Conservation (phyloP, 106 monocot genomes). For the Allium cepa region DNA sequence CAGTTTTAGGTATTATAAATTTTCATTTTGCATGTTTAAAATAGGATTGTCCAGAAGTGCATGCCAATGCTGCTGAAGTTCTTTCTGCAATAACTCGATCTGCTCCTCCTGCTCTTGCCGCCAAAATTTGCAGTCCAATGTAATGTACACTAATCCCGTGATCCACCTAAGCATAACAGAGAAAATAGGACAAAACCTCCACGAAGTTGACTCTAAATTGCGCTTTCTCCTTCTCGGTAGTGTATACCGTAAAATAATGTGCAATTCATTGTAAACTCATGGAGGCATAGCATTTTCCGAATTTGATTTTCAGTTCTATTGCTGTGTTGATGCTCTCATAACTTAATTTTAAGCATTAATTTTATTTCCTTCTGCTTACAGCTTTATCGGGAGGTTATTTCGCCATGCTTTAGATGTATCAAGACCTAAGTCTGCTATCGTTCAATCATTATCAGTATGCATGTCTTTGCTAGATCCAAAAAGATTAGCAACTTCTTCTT, state of each 20-base stretch:
- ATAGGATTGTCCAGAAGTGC: conserved; percentile 69
- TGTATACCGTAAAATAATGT: too few species aligned
- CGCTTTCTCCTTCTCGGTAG: neutral
- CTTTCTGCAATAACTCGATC: conserved; percentile 63
- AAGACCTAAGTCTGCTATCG: conserved; percentile 61
- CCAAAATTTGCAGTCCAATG: conserved; percentile 69
- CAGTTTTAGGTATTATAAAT: too few species aligned
- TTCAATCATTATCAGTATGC: conserved; percentile 70
- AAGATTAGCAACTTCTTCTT: conserved; percentile 31
- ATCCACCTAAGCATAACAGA: too few species aligned
- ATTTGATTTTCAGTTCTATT: too few species aligned
- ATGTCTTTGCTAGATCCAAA: conserved; percentile 71
- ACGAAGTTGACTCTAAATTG: neutral
- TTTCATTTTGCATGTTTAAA: conserved; percentile 6
- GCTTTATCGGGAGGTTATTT: conserved; percentile 72
- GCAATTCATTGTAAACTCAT: too few species aligned
- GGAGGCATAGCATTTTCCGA: too few species aligned
- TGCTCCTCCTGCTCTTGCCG: conserved; percentile 58
- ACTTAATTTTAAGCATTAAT: too few species aligned
- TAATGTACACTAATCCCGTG: neutral
- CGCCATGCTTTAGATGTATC: conserved; percentile 59
- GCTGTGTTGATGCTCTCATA: too few species aligned
- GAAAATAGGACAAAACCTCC: too few species aligned
- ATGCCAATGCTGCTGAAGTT: conserved; percentile 71
- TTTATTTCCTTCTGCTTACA: conserved; percentile 13